phyloP scores from a whole-genome alignment of 371 early-diverging fungal species.

The Homolaphlyctis polyrhiza region DNA sequence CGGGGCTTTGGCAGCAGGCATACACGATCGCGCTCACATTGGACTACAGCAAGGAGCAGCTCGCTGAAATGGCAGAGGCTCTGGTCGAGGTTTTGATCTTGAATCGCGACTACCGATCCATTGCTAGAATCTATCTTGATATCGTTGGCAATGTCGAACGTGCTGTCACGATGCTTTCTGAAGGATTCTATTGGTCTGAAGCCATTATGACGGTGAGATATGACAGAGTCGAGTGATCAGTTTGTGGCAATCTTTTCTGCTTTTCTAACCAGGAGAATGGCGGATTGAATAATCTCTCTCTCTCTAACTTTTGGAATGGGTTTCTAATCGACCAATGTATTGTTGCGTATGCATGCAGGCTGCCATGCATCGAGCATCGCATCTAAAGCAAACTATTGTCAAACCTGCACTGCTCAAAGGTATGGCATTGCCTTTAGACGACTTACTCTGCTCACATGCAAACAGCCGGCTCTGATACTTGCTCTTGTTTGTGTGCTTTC shows the following conservation, averaged over 20 bases:
- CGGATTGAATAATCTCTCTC: neutral
- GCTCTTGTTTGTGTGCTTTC: neutral
- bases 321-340: neutral
- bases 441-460: neutral
- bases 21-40: slow-evolving; percentile 17
- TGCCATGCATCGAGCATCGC: slow-evolving; percentile 48
- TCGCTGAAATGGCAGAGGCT: slow-evolving; percentile 10
- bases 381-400: slow-evolving; percentile 71
- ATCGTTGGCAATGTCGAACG: slow-evolving; percentile 61
- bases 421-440: slow-evolving; percentile 8
- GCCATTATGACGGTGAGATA: no score
- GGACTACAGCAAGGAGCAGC: slow-evolving; percentile 4
- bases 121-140: slow-evolving; percentile 59
- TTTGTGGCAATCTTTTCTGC: neutral
- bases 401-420: slow-evolving; percentile 68
- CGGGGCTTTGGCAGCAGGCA: slow-evolving; percentile 55
- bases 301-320: neutral
- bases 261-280: neutral
- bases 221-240: neutral
- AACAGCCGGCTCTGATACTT: neutral
- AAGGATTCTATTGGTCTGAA: slow-evolving; percentile 68
- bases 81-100: slow-evolving; percentile 31
- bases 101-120: slow-evolving; percentile 55
- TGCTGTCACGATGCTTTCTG: slow-evolving; percentile 56
- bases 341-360: no score